Percentiles rank a stretch among this genome's conserved stretches.
phyloP scores from a whole-genome alignment of 768 basidiomycete species.

The Phlegmacium glaucopus region DNA sequence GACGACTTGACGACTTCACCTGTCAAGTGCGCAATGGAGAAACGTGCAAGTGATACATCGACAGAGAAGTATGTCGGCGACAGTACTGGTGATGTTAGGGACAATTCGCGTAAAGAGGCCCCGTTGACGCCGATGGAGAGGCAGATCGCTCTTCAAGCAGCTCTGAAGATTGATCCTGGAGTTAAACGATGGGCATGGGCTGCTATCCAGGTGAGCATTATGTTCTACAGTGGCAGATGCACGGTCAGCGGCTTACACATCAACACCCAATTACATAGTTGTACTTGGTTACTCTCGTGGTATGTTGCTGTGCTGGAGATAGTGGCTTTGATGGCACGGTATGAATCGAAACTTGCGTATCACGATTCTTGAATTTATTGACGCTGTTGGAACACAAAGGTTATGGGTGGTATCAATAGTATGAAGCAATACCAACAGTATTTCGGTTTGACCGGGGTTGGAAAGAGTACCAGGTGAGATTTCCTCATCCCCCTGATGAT shows the following conservation, averaged over 20 bases:
- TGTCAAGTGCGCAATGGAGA: too few species aligned
- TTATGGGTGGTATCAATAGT: slow-evolving; percentile 52
- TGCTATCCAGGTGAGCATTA: slow-evolving; percentile 32
- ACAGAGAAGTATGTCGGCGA: slow-evolving; percentile 21
- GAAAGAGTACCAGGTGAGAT: slow-evolving; percentile 39
- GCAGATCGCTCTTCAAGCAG: slow-evolving; percentile 35
- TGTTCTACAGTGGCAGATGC: neutral
- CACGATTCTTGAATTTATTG: neutral
- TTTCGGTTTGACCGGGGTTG: slow-evolving; percentile 41
- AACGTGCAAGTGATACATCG: slow-evolving; percentile 6
- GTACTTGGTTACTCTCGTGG: slow-evolving; percentile 44
- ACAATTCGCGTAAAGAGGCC: slow-evolving; percentile 1
- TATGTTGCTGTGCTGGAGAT: slow-evolving; percentile 49
- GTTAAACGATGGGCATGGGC: slow-evolving; percentile 31
- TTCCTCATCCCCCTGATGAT: neutral
- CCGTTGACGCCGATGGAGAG: slow-evolving; percentile 35
- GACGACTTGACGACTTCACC: too few species aligned
- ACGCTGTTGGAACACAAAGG: slow-evolving; percentile 21
- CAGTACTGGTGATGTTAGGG: slow-evolving; percentile 8
- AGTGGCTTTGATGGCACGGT: slow-evolving; percentile 54
- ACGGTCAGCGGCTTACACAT: neutral
- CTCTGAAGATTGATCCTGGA: slow-evolving; percentile 40
- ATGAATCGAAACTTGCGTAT: slow-evolving; percentile 7
- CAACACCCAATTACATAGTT: slow-evolving; percentile 24
- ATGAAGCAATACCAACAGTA: slow-evolving; percentile 47